Evolutionary conservation across 2,329 filamentous ascomycete species (phyloP), one percentile per base, ranked within the genome.

Genomic region (Byssoonygena ceratinophila): DNA sequence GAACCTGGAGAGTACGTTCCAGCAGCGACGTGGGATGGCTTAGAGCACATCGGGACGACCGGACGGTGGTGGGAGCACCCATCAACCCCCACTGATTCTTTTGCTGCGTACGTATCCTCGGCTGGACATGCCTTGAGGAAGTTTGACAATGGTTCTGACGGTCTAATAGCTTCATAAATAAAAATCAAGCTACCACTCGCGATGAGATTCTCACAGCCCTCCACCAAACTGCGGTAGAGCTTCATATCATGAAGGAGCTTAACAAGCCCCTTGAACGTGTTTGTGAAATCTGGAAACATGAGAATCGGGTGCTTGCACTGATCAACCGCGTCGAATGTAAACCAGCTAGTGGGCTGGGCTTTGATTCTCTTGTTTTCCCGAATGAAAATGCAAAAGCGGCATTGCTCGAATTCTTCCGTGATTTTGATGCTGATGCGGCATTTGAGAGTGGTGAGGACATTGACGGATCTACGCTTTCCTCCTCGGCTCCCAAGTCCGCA

Each of bases 151-250:
- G 16, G 20, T 11, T 31, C 51, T 48, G 32, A 48, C 29, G 6
- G 11, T 20, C 9, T 37, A 37, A 4, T 46, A 66, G 64, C 12
- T 67, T 76, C 59, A 59, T 71, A 53, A 63, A 68, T 9, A 56
- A 59, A 37, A 62, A 68, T 37, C 68, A 65, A 51, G 55, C 68
- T 37, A 63, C 59, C 4, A 63, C 71, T 50, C 58, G 59, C 8
- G 61, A 66, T 5, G 62, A 69, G 25, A 57, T 74, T 51, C 60
- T 67, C 37, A 65, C 61, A 40, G 70, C 74, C 29, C 71, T 82
- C 37, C 76, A 78, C 56, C 74, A 77, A 55, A 74, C 79, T 3
- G 67, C 78, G 9, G 74, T 82, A 4, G 80, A 84, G 60, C 65
- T 79, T 3, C 73, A 75, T 55, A 65, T 76, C 2, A 64, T 80